Percentiles rank a stretch among this genome's conserved stretches.
Evolutionary conservation across 192 early-diverging fungal genomes (phyloP).

Genomic region (Endogone sp.): DNA sequence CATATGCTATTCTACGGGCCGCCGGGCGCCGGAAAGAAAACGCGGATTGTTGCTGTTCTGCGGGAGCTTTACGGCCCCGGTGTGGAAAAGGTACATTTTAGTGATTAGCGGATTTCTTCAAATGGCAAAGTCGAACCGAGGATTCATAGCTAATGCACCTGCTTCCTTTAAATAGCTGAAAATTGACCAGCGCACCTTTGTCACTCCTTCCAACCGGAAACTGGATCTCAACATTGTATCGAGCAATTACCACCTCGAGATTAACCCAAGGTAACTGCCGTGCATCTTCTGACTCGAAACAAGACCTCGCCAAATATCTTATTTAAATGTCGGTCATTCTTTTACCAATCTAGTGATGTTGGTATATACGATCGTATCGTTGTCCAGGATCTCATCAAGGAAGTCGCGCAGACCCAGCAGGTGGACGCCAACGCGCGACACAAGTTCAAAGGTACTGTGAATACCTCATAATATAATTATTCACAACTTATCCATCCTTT

Average conservation of each 20-base stretch:
- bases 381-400: constrained; percentile 95
- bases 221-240: constrained; percentile 82
- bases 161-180: constrained; percentile 59
- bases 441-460: constrained; percentile 79
- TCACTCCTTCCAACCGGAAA: constrained; percentile 82
- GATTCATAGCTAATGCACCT: background rate
- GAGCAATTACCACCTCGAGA: constrained; percentile 95
- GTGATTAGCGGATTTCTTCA: background rate
- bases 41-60: constrained; percentile 82
- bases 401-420: constrained; percentile 94
- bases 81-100: constrained; percentile 73
- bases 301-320: background rate
- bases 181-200: constrained; percentile 81
- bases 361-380: constrained; percentile 90
- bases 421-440: constrained; percentile 75
- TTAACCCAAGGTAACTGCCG: constrained; percentile 78
- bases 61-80: constrained; percentile 86
- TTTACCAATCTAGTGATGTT: constrained; percentile 68
- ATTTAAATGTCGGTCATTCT: background rate
- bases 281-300: background rate
- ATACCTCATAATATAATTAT: background rate
- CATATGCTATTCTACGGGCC: constrained; percentile 96
- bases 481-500: background rate
- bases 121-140: background rate
- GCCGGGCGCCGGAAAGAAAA: constrained; percentile 95